These are phyloP conservation scores for Nakaseomyces sp. DNA, from an alignment of 1,139 yeast species.

Conservation along the genomic window DNA sequence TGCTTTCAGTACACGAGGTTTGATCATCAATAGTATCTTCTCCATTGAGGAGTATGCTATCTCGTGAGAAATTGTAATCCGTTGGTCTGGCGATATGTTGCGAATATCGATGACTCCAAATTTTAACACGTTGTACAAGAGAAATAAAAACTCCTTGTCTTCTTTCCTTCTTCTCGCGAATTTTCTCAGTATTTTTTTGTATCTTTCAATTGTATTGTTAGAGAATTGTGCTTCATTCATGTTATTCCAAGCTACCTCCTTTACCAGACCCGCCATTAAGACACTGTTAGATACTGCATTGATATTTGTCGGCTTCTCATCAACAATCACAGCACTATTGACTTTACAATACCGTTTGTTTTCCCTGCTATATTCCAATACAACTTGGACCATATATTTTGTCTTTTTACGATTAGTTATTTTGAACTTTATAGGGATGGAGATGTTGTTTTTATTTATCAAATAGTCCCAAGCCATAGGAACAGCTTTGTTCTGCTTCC, in stretches of 20 bases:
- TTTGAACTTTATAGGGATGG: not conserved
- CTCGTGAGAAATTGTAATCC: conserved; percentile 11
- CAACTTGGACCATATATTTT: not conserved
- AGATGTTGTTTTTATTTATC: not conserved
- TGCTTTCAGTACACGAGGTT: not conserved
- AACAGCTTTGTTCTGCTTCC: not conserved
- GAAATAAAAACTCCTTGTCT: not conserved
- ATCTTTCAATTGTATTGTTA: not conserved
- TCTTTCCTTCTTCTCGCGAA: not conserved
- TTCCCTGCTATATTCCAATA: not conserved
- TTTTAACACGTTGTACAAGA: not conserved
- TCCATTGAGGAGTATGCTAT: conserved; percentile 8
- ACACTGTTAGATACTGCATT: not conserved
- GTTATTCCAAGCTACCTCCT: conserved; percentile 2
- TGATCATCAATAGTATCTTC: conserved; percentile 2
- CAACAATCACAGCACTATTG: not conserved
- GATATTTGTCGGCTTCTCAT: not conserved
- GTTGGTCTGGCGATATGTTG: conserved; percentile 18
- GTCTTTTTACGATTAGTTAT: not conserved
- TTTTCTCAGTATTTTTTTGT: not conserved
- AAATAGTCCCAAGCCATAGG: not conserved
- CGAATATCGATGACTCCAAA: conserved; percentile 5
- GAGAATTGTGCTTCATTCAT: not conserved
- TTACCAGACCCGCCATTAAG: not conserved
- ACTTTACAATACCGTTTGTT: not conserved